Evolutionary conservation across 2,329 filamentous ascomycete genomes (phyloP).

Genomic region (Cladobotryum mycophilum): DNA sequence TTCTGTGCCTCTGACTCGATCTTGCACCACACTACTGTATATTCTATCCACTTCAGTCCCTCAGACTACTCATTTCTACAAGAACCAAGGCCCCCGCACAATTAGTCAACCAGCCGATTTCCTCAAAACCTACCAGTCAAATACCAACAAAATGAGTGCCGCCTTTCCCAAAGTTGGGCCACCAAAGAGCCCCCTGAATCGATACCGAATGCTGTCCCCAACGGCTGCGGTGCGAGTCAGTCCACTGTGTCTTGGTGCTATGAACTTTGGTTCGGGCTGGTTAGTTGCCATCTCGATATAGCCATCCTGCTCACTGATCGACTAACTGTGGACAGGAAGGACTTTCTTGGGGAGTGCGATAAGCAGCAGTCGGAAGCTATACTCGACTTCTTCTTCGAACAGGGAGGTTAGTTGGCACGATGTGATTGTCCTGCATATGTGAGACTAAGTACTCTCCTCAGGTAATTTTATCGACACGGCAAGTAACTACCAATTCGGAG

Average conservation of each 20-base stretch:
- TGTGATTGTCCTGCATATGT: neutral
- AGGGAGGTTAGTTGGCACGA: slow-evolving; percentile 28
- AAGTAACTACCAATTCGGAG: slow-evolving; percentile 59
- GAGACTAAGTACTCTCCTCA: neutral
- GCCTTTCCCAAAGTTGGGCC: slow-evolving; percentile 24
- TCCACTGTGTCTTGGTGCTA: slow-evolving; percentile 57
- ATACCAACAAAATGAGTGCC: neutral
- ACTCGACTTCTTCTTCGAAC: slow-evolving; percentile 58
- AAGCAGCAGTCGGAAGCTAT: slow-evolving; percentile 57
- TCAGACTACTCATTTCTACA: too few species aligned
- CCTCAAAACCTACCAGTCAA: neutral
- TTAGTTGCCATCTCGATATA: slow-evolving; percentile 10
- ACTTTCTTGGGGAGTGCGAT: slow-evolving; percentile 57
- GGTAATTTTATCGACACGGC: slow-evolving; percentile 71
- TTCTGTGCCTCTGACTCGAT: too few species aligned
- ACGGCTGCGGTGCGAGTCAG: slow-evolving; percentile 61
- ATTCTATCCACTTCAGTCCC: too few species aligned
- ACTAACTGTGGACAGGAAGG: slow-evolving; percentile 32
- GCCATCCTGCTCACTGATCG: neutral
- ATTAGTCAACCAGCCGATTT: neutral
- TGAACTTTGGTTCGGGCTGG: slow-evolving; percentile 58
- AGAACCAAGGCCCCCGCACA: too few species aligned
- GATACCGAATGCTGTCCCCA: slow-evolving; percentile 61
- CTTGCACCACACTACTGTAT: too few species aligned
- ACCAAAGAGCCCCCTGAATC: slow-evolving; percentile 54